Conservation (phyloP, 1,139 yeast species). For the Yueomyces sp. region DNA sequence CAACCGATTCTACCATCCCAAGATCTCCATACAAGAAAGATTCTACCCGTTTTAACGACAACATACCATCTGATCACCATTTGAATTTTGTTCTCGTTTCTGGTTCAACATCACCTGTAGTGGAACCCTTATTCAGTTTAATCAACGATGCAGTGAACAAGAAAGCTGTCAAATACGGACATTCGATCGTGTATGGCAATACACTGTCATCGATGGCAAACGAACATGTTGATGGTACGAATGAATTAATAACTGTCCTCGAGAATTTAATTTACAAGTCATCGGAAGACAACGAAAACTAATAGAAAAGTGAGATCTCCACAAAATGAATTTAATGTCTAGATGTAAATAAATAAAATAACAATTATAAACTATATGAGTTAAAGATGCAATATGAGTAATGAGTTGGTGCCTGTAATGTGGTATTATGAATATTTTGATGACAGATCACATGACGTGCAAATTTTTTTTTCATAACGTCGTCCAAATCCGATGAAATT, state of each 20-base stretch:
- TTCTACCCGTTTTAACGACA: neutral
- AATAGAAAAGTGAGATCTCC: neutral
- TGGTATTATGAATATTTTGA: too few species aligned
- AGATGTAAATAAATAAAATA: too few species aligned
- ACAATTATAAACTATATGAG: too few species aligned
- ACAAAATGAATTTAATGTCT: too few species aligned
- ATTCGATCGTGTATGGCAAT: slow-evolving; percentile 55
- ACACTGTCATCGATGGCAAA: slow-evolving; percentile 48
- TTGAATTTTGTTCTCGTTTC: slow-evolving; percentile 36
- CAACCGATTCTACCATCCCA: slow-evolving; percentile 4
- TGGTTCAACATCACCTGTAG: slow-evolving; percentile 59
- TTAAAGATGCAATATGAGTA: too few species aligned
- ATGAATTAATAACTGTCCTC: slow-evolving; percentile 52
- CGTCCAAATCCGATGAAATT: too few species aligned
- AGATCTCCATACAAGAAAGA: neutral
- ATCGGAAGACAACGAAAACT: neutral
- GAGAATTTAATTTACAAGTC: slow-evolving; percentile 1
- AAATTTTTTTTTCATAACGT: too few species aligned
- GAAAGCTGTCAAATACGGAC: slow-evolving; percentile 31
- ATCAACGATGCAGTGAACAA: slow-evolving; percentile 33
- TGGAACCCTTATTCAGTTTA: slow-evolving; percentile 58
- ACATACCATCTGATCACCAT: slow-evolving; percentile 8
- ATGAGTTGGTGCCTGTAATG: too few species aligned
- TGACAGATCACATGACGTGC: too few species aligned
- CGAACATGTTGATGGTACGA: slow-evolving; percentile 66